A percentile compares a stretch with the other conserved stretches of the same genome.
Conservation (phyloP, 1,284 basidiomycete species). For the Psilocybe mexicana region DNA sequence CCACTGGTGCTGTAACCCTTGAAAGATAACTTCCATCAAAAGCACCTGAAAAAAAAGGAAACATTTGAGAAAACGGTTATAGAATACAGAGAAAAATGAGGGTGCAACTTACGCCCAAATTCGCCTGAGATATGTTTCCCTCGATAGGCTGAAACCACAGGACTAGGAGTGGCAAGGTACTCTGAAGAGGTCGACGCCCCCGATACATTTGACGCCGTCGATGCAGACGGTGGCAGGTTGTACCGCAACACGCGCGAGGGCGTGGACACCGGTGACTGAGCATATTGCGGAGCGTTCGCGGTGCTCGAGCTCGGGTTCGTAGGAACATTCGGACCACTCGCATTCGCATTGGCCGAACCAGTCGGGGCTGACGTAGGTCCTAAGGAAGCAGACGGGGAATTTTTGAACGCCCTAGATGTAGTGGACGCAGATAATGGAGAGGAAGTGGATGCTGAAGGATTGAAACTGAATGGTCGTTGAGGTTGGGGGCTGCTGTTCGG, state of each 20-base stretch:
- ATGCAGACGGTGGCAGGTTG: constrained; percentile 35
- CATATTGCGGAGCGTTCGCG: constrained; percentile 32
- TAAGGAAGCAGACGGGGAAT: constrained; percentile 18
- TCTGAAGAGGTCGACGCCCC: constrained; percentile 37
- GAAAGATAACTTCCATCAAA: too few species aligned
- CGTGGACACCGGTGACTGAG: constrained; percentile 51
- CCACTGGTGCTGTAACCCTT: too few species aligned
- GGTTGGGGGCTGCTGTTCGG: constrained; percentile 52
- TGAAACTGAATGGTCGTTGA: constrained; percentile 54
- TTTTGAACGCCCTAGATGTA: constrained; percentile 31
- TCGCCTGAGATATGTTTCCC: constrained; percentile 36
- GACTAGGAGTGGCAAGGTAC: constrained; percentile 43
- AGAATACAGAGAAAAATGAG: too few species aligned
- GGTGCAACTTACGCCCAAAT: constrained; percentile 35
- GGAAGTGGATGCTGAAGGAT: constrained; percentile 25
- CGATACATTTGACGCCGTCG: constrained; percentile 26
- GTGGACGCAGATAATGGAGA: not conserved
- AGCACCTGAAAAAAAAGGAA: too few species aligned
- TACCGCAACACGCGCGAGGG: constrained; percentile 47
- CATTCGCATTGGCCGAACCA: not conserved
- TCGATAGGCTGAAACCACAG: constrained; percentile 41
- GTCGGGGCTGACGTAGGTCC: not conserved
- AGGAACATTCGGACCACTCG: not conserved
- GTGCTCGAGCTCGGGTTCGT: not conserved
- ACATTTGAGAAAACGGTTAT: too few species aligned